Evolutionary conservation across 371 early-diverging fungal genomes (phyloP), one percentile per base, ranked within the genome.

Genomic region (Apophysomyces variabilis): DNA sequence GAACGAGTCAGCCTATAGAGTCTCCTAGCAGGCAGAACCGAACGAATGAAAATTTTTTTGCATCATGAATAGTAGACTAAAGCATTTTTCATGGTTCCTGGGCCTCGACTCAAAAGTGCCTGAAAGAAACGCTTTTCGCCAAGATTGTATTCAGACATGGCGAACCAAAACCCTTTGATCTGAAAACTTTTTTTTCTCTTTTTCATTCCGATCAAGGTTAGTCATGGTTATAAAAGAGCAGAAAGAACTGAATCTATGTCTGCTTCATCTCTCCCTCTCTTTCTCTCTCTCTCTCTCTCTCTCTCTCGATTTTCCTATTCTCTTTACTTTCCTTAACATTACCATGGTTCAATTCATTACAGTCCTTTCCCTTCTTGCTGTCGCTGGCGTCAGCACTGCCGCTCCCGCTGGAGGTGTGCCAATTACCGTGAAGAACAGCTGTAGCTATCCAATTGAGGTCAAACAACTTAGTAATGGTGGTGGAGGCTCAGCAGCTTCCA

Each of bases 391-490:
- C 43, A 62, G 62, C 47, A 50, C 61, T 18, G 62, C 67, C 58
- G 67, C 67, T 46, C 67, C 67, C 44, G 32, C 43, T 18, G 57
- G 66, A 35, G 57, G 60, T 60, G 71, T 76, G 12, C 58, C 73
- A 14, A 76, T 81, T n/a, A 76, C 72, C 21, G 66, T 81, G 44
- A 69, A 76, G 63, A 81, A 81, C 65, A 71, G 57, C 58, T 81
- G 81, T 63, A 45, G 62, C 11, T 61, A 65, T 13, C 16, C 57
- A 37, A 41, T 78, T 7, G 69, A 74, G 32, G 68, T 78, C 4
- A 69, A 76, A 59, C 76, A 78, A 50, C 66, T 78, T 18, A 73
- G 70, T 9, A 81, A 78, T 57, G 72, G 68, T 32, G 56, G 68
- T 41, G 37, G 47, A 7, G 46, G 18, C 12, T 14, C n/a, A 11